Base-by-base conservation (phyloP, 2,329 filamentous ascomycete species). In the Epichloe coenophiala region DNA sequence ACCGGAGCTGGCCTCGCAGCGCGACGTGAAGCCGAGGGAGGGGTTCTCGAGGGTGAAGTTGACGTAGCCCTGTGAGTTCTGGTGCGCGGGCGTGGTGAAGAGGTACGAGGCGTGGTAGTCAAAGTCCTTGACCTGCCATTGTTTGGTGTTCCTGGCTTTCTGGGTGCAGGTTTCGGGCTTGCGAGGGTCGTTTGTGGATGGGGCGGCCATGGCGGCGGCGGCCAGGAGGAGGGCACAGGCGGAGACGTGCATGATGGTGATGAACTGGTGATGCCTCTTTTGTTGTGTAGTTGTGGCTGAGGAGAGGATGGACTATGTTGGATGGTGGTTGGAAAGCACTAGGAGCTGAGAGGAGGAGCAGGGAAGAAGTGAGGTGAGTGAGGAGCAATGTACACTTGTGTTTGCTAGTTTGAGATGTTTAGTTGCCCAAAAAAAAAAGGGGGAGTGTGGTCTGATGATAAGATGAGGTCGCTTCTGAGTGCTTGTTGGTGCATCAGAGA, bases 1-100 rank as follows among this genome's bases (percentile, higher is more conserved):
- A 54, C 55, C 62, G 60, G 71, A 76, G 19, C 55, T 13, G 43
- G 63, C 71, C 31, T 54, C 55, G 68, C 75, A 78, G 36, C 48
- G 47, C 43, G 65, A 60, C 21, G 55, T 57, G 54, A 68, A 65
- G 39, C 62, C 55, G 38, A 74, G 56, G 35, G 65, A 71, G 13
- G 68, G 64, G 67, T 76, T 77, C 49, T 61, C 58, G n/a, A 77
- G 63, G 54, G 69, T 72, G 64, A 78, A 78, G 59, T 64, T 65
- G 54, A 72, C 68, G 52, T 67, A 65, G 46, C 74, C 75, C 61
- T 62, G 68, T 2, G 68, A 68, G 59, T 70, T 72, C 55, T 76
- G 72, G 63, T 78, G 75, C 3, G 74, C 65, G 0, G 75, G 74
- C 2, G 72, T 77, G 15, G 65, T 66, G 65, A 75, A 77, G 59